Evolutionary conservation across 345 rosid species (phyloP).

Genomic region (Brassica rapa): DNA sequence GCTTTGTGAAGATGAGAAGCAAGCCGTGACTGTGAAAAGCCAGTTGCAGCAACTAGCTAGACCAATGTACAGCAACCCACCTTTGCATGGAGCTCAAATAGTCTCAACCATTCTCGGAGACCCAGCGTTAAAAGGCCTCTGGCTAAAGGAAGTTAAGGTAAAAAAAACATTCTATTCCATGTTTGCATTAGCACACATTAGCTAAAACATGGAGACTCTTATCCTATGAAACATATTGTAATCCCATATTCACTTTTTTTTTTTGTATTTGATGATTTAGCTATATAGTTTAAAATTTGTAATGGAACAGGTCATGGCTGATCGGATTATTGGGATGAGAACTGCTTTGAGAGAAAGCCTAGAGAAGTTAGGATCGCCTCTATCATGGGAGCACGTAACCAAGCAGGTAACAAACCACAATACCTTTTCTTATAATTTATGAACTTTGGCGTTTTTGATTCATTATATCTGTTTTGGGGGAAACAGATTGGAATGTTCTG

Average conservation of each 20-base stretch:
- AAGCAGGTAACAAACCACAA: conserved; percentile 57
- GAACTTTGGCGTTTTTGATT: neutral
- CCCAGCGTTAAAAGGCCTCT: conserved; percentile 72
- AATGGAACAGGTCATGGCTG: conserved; percentile 74
- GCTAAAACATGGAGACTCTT: neutral
- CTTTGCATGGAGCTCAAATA: conserved; percentile 80
- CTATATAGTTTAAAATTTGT: neutral
- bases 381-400: conserved; percentile 89
- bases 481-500: conserved; percentile 96
- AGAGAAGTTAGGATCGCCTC: conserved; percentile 75
- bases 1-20: conserved; percentile 79
- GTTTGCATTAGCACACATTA: conserved; percentile 8
- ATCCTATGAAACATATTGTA: neutral
- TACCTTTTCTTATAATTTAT: neutral
- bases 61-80: conserved; percentile 99
- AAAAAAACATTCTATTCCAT: neutral
- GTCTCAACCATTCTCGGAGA: conserved; percentile 83
- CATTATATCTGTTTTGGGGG: neutral
- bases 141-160: conserved; percentile 98
- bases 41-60: conserved; percentile 97
- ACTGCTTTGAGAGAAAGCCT: conserved; percentile 72
- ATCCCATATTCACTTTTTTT: neutral
- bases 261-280: neutral
- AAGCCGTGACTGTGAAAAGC: conserved; percentile 83
- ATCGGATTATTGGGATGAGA: conserved; percentile 94